Evolutionary conservation across 305 asterid species (phyloP), one percentile per base, ranked within the genome.

Genomic region (Rubia tinctorum): DNA sequence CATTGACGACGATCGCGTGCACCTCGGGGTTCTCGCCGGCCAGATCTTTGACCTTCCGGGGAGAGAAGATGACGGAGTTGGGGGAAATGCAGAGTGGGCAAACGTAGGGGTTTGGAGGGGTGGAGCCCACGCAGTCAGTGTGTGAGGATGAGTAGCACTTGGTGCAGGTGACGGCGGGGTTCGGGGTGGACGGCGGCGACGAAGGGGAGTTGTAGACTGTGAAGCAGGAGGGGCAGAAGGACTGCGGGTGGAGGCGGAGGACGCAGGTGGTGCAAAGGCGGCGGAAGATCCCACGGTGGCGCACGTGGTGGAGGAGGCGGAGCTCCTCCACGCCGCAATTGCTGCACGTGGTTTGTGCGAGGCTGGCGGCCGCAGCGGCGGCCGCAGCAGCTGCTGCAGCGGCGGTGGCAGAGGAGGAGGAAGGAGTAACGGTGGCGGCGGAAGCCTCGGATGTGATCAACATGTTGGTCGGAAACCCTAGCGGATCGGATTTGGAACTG

Each of bases 261-360:
- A 93, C 97, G 80, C 98, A 94, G 84, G 86, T 81, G 27, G 97
- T 84, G 88, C 98, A 94, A 69, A 90, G 86, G 60, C 90, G 90
- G 27, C 89, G 95, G 85, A 82, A 85, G 66, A 63, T 43, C 12
- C 86, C 87, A 37, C 91, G 88, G 87, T 83, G 87, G 76, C 91
- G 96, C 81, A 89, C 77, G 71, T 87, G 85, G 83, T 88, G 97
- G 83, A 91, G 91, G 34, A 88, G 84, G 44, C 78, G 84, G 49
- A 83, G 88, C 80, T 94, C 95, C 66, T 77, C 89, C 39, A 56
- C 72, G 30, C 85, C 86, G 83, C 98, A 91, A 77, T 89, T 76
- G 42, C 86, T 87, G 84, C 99, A 94, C 37, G 65, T 72, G 51
- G 83, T 62, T 7, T 77, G 23, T 30, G 62, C 63, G 6, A 76